phyloP scores from a whole-genome alignment of 1,139 yeast species.

The Yamadazyma buinensis region DNA sequence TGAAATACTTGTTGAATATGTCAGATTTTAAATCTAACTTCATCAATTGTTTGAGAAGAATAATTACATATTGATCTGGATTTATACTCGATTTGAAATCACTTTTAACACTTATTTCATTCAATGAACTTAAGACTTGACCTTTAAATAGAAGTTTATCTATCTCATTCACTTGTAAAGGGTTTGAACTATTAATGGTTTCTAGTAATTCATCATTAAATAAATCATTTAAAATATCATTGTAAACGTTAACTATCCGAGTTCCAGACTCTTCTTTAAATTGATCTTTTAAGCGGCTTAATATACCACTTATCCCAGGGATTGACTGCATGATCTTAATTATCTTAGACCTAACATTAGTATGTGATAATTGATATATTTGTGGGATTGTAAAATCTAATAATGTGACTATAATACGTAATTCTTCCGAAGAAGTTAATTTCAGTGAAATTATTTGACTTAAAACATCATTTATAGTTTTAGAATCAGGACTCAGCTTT shows the following conservation, averaged over 20 bases:
- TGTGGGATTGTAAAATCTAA: constrained; percentile 18
- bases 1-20: constrained; percentile 19
- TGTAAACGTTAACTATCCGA: constrained; percentile 7
- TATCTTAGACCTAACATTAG: background rate
- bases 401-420: constrained; percentile 19
- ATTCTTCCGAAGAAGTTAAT: background rate
- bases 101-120: constrained; percentile 18
- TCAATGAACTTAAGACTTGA: constrained; percentile 17
- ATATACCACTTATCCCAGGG: constrained; percentile 9
- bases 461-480: background rate
- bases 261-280: background rate
- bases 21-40: background rate
- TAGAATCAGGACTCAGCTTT: constrained; percentile 18
- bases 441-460: background rate
- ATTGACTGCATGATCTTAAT: constrained; percentile 6
- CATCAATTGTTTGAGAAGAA: constrained; percentile 2
- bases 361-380: constrained; percentile 3
- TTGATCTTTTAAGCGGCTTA: constrained; percentile 5
- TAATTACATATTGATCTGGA: constrained; percentile 2
- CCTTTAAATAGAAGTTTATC: constrained; percentile 40
- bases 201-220: constrained; percentile 19
- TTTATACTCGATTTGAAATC: constrained; percentile 6
- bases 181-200: constrained; percentile 9
- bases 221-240: constrained; percentile 13
- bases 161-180: constrained; percentile 25